These are phyloP conservation scores for Ziziphus jujuba DNA, from an alignment of 306 rosid genomes.

Conservation along the genomic window DNA sequence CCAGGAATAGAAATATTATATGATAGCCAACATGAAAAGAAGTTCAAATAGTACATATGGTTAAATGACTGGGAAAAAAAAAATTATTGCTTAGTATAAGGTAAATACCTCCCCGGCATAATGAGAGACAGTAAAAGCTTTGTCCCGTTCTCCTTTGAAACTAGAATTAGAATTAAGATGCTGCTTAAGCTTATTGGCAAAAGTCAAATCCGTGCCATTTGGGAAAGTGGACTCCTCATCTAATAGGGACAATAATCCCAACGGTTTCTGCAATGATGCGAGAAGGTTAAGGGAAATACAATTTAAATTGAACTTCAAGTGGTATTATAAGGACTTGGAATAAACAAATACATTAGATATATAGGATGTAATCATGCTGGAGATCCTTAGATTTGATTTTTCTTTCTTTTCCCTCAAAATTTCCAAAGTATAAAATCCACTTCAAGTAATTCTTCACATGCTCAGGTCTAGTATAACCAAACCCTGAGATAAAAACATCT, in stretches of 20 bases:
- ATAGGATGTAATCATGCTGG: too few species aligned
- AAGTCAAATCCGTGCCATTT: conserved; percentile 88
- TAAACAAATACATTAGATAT: neutral
- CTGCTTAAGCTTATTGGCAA: conserved; percentile 95
- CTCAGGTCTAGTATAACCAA: too few species aligned
- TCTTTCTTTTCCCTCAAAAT: too few species aligned
- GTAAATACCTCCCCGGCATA: conserved; percentile 98
- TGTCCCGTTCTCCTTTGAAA: conserved; percentile 89
- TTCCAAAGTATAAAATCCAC: too few species aligned
- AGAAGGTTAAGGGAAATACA: conserved; percentile 22
- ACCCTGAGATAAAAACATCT: too few species aligned
- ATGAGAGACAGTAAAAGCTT: conserved; percentile 82
- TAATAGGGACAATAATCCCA: conserved; percentile 89
- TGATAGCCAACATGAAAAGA: neutral
- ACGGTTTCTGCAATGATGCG: conserved; percentile 72
- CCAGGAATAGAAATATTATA: neutral
- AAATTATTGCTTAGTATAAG: conserved; percentile 20
- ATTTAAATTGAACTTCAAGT: conserved; percentile 3
- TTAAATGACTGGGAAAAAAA: conserved; percentile 11
- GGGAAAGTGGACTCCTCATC: conserved; percentile 99
- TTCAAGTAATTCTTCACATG: too few species aligned
- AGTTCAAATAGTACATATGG: conserved; percentile 3
- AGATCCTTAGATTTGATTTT: too few species aligned
- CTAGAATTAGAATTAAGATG: conserved; percentile 73
- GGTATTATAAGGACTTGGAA: neutral